Conservation (phyloP, 2,329 filamentous ascomycete genomes). For the Paecilomyces niveus region DNA sequence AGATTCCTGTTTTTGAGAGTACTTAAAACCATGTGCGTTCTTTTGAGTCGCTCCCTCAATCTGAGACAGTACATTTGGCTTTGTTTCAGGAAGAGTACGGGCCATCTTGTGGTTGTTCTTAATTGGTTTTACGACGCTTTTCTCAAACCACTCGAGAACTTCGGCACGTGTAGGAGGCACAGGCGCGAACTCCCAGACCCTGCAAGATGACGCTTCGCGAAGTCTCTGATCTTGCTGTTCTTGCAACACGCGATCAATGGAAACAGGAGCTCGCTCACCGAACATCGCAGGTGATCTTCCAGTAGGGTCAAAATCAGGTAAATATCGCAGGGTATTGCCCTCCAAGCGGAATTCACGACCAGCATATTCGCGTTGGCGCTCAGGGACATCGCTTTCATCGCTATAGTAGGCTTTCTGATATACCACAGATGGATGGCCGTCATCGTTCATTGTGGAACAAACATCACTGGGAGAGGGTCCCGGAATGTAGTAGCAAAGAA, state of each 20-base stretch:
- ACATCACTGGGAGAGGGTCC: constrained; percentile 39
- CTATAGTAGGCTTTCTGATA: constrained; percentile 86
- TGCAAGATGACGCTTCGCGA: constrained; percentile 53
- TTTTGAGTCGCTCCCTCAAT: constrained; percentile 83
- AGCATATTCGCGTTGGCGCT: constrained; percentile 71
- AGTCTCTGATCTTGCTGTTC: constrained; percentile 46
- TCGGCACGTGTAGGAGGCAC: constrained; percentile 64
- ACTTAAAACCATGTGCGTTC: constrained; percentile 77
- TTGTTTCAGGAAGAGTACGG: constrained; percentile 8
- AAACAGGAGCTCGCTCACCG: constrained; percentile 44
- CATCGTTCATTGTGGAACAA: constrained; percentile 47
- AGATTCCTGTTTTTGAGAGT: constrained; percentile 66
- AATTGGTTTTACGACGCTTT: constrained; percentile 17
- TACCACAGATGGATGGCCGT: constrained; percentile 59
- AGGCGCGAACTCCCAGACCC: constrained; percentile 68
- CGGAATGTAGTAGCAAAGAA: constrained; percentile 18
- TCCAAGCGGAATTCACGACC: constrained; percentile 76
- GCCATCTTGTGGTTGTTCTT: constrained; percentile 1
- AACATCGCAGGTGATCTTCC: constrained; percentile 51
- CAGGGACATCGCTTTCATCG: constrained; percentile 73
- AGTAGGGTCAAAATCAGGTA: constrained; percentile 68
- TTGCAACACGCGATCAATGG: constrained; percentile 46
- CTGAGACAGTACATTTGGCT: constrained; percentile 58
- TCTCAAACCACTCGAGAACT: constrained; percentile 61
- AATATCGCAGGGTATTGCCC: constrained; percentile 67